These are phyloP conservation scores for Chaetomiaceae sp. DNA, from an alignment of 2,329 filamentous ascomycete species.

Conservation along the genomic window DNA sequence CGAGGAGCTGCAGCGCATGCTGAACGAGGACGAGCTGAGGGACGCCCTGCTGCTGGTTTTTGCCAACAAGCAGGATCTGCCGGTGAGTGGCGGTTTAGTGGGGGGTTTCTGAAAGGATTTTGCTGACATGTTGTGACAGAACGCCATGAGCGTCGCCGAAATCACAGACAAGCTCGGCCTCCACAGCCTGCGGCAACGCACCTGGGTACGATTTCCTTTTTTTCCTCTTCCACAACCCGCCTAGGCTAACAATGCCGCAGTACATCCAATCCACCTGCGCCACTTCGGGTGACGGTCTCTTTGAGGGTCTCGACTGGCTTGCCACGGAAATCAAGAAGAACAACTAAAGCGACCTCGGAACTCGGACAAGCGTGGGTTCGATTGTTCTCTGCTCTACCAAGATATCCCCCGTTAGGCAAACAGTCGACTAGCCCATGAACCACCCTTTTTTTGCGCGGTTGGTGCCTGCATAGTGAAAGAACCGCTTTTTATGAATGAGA, in stretches of 20 bases:
- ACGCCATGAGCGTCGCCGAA: slow-evolving; percentile 99
- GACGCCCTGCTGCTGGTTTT: slow-evolving; percentile 96
- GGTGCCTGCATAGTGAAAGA: slow-evolving; percentile 25
- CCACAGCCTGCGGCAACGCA: slow-evolving; percentile 96
- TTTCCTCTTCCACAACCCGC: background rate
- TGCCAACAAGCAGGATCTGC: slow-evolving; percentile 99
- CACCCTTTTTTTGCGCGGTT: slow-evolving; percentile 35
- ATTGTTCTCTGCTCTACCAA: slow-evolving; percentile 58
- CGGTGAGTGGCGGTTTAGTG: slow-evolving; percentile 55
- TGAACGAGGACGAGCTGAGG: slow-evolving; percentile 98
- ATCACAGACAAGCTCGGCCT: slow-evolving; percentile 99
- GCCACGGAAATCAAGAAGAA: slow-evolving; percentile 75
- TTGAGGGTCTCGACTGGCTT: slow-evolving; percentile 96
- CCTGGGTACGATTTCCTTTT: slow-evolving; percentile 72
- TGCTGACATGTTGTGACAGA: slow-evolving; percentile 51
- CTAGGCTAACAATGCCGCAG: slow-evolving; percentile 41
- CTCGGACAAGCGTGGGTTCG: slow-evolving; percentile 41
- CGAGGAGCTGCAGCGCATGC: slow-evolving; percentile 95
- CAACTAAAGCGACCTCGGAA: slow-evolving; percentile 46
- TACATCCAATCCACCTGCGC: slow-evolving; percentile 99
- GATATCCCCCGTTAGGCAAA: slow-evolving; percentile 48
- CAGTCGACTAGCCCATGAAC: slow-evolving; percentile 55
- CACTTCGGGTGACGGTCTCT: slow-evolving; percentile 98
- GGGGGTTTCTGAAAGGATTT: background rate
- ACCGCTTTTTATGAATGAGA: slow-evolving; percentile 22